Base-by-base conservation (phyloP, 2,329 filamentous ascomycete genomes). In the Fusarium pseudoanthophilum region DNA sequence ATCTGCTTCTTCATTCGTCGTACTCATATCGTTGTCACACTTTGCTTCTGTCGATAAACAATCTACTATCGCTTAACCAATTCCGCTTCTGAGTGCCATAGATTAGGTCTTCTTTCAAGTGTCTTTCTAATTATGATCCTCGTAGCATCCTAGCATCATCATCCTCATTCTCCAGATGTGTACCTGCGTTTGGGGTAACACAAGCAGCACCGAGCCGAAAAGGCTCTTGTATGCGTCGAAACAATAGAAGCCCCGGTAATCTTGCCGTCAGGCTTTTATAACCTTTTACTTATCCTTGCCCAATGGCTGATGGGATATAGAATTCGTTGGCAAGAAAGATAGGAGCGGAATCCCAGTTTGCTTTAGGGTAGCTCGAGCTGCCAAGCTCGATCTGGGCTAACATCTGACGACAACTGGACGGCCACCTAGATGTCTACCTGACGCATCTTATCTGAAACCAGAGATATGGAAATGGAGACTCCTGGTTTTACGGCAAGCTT, bases 181-280 rank as follows among this genome's bases (percentile, higher is more conserved):
- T 71, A 60, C 71, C 66, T 73, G 61, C 71, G 53, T 68, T 49
- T 53, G 51, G 30, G 40, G 70, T 68, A n/a, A 58, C 58, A 58
- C 70, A 71, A 57, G 18, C 28, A 20, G 53, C 40, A n/a, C 45
- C 46, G 43, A 42, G 43, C 62, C 43, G 26, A 60, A 45, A 30
- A 40, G 49, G 36, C 32, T 65, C 15, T 49, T 28, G 20, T 48
- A 32, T 49, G 42, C 40, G 18, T 61, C 26, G 42, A 40, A 14
- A 26, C 11, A 53, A 42, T 32, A 20, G 15, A 36, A 26, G 32
- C 7, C 15, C n/a, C 24, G 37, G 18, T 61, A 56, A 34, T n/a
- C 21, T 30, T 56, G 42, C 57, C 28, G 4, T 11, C 40, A 20
- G 30, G 20, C 37, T 39, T 16, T 28, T 37, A 51, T 26, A 74